Conservation (phyloP, 352 stramenopile genomes). For the Blastocystis hominis region DNA sequence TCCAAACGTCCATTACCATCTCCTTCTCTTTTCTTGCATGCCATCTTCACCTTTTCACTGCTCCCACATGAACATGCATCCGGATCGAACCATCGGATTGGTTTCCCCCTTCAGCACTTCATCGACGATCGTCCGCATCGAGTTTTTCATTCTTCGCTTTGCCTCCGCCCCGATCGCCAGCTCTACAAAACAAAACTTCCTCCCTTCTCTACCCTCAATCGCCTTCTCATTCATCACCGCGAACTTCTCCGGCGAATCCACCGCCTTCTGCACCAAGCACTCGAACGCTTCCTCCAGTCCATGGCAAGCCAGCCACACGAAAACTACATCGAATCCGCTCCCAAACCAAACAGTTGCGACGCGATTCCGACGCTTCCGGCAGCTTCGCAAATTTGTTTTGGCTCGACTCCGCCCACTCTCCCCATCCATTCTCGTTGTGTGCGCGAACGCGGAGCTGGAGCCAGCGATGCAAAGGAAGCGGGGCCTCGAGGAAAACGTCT, state of each 20-base stretch:
- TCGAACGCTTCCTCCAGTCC: background rate
- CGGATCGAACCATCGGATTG: background rate
- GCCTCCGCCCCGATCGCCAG: background rate
- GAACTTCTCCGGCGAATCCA: background rate
- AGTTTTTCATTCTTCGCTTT: background rate
- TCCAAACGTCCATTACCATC: too few relatives aligned
- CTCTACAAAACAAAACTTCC: background rate
- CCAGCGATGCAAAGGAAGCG: background rate
- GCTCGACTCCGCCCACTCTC: conserved; percentile 1
- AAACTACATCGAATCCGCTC: background rate
- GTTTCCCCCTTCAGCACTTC: background rate
- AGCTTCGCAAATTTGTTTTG: background rate
- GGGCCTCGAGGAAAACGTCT: background rate
- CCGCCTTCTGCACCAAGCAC: background rate
- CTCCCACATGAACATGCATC: background rate
- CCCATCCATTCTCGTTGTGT: conserved; percentile 23
- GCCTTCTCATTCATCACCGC: background rate
- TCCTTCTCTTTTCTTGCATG: too few relatives aligned
- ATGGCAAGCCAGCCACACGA: background rate
- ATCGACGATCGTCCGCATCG: background rate
- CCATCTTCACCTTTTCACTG: background rate
- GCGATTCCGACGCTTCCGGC: background rate
- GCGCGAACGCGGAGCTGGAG: background rate
- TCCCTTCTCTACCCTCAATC: background rate
- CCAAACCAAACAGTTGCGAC: background rate